Evolutionary conservation across 352 stramenopile genomes (phyloP), one percentile per base, ranked within the genome.

Genomic region (Globisporangium solare): DNA sequence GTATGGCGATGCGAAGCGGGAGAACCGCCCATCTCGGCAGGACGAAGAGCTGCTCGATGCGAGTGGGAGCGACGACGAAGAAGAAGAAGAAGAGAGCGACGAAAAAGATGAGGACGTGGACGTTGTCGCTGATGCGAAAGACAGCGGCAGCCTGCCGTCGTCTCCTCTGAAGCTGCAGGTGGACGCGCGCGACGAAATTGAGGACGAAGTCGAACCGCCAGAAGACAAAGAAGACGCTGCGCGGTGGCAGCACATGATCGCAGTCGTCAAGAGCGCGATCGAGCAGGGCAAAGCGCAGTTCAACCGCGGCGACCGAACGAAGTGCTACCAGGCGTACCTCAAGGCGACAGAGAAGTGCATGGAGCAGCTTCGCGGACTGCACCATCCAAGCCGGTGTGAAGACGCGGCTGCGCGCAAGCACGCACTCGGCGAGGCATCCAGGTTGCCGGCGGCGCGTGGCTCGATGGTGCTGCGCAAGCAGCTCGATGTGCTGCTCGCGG

Each of bases 251-350:
- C 71, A 84, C 56, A 51, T 88, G 17, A 54, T 81, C 6, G 47
- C 68, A 14, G 39, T 73, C 48, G 73, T 90, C 45, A 61, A 60
- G 6, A 64, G 84, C 17, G 70, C 77, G 0, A 68, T 93, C 22
- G 68, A 82, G 54, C 68, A 71, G 11, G 81, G 83, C 8, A 91
- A 89, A 56, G 55, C 66, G 15, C 74, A 84, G 47, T 93, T 86
- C 61, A 93, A 93, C 56, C 73, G 73, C 12, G 83, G 83, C 0
- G 81, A 93, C 61, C 89, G 89, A 55, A 65, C 61, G 15, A 83
- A 84, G 56, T 93, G 83, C 58, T 87, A 80, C 48, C 70, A 84
- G 52, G 77, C 75, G 42, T 89, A 90, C 54, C 61, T 74, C 6
- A 74, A 76, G 22, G 73, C 68, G 32, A 71, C 66, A 11, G 71